Percentiles rank a stretch among this genome's conserved stretches.
Conservation (phyloP, 1,284 basidiomycete genomes). For the Tilletia caries region DNA sequence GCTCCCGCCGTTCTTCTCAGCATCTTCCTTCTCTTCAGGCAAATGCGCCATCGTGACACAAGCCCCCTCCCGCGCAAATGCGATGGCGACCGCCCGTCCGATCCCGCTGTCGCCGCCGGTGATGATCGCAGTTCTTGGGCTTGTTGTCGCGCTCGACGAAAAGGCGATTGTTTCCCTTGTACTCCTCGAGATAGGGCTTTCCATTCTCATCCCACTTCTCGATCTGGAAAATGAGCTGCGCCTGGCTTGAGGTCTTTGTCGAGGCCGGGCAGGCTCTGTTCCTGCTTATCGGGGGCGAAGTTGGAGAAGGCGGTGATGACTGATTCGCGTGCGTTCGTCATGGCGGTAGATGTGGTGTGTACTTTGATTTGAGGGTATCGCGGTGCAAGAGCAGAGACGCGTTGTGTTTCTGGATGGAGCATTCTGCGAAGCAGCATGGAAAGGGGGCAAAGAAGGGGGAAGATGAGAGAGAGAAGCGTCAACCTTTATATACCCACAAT, state of each 20-base stretch:
- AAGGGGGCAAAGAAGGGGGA: no score
- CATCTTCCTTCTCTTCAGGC: conserved; percentile 63
- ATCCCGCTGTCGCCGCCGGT: conserved; percentile 64
- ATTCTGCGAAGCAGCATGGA: no score
- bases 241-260: conserved; percentile 51
- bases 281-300: conserved; percentile 25
- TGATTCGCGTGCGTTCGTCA: conserved; percentile 16
- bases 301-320: conserved; percentile 42
- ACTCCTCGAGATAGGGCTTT: conserved; percentile 62
- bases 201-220: conserved; percentile 64
- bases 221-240: conserved; percentile 61
- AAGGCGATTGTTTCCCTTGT: conserved; percentile 60
- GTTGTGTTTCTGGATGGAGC: no score
- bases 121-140: conserved; percentile 62
- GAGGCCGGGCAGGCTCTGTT: conserved; percentile 31
- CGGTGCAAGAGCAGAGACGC: no score
- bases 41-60: conserved; percentile 66
- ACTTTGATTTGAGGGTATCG: no score
- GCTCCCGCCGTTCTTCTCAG: conserved; percentile 21
- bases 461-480: no score
- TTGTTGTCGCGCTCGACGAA: conserved; percentile 48
- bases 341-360: background rate
- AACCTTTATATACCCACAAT: no score
- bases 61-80: conserved; percentile 66
- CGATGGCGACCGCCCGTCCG: conserved; percentile 63